Percentiles rank a stretch among this genome's conserved stretches.
These are phyloP conservation scores for Yarrowia sp. DNA, from an alignment of 805 yeast species.

Conservation along the genomic window DNA sequence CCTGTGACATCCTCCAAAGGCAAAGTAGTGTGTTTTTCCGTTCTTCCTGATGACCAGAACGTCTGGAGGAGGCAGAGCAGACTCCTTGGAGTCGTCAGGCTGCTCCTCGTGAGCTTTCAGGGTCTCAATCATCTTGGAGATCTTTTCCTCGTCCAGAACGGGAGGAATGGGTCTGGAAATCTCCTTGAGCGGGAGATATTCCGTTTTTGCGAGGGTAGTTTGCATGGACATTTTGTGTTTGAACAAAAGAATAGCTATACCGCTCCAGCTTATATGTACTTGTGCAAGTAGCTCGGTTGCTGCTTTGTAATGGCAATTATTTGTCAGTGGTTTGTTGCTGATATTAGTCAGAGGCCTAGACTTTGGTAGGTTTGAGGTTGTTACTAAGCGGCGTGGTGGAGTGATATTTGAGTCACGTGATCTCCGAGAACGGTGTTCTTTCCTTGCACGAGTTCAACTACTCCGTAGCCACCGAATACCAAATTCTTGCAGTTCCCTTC, in stretches of 20 bases:
- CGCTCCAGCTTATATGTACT: neutral
- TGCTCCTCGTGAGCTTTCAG: slow-evolving; percentile 34
- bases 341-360: neutral
- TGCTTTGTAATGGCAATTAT: neutral
- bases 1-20: slow-evolving; percentile 86
- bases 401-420: no score
- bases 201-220: slow-evolving; percentile 51
- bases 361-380: neutral
- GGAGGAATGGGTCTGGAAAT: slow-evolving; percentile 85
- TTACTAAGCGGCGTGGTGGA: no score
- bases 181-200: slow-evolving; percentile 61
- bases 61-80: slow-evolving; percentile 73
- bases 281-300: neutral
- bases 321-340: neutral
- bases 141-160: slow-evolving; percentile 69
- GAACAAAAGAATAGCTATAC: no score
- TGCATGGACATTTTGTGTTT: slow-evolving; percentile 68
- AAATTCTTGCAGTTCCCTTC: no score
- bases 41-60: slow-evolving; percentile 64
- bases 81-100: slow-evolving; percentile 46
- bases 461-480: no score
- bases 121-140: slow-evolving; percentile 62
- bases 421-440: no score
- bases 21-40: slow-evolving; percentile 65
- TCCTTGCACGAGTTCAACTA: no score